phyloP scores from a whole-genome alignment of 2,329 filamentous ascomycete genomes.

The Lachnellula subtilissima region DNA sequence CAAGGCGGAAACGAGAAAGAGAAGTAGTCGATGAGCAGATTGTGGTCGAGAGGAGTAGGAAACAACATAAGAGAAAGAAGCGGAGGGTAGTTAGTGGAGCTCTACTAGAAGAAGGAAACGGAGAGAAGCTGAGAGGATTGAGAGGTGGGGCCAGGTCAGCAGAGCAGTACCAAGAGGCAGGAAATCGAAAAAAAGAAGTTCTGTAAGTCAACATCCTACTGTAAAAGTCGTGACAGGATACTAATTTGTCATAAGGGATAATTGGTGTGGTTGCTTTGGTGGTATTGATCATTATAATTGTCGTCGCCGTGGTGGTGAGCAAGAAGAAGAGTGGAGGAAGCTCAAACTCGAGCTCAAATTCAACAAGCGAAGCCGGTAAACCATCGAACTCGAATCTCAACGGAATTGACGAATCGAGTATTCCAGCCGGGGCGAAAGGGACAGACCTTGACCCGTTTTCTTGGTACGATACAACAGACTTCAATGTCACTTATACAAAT shows the following conservation, averaged over 20 bases:
- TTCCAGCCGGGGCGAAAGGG: slow-evolving; percentile 61
- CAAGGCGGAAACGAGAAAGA: slow-evolving; percentile 19
- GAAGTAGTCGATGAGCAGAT: slow-evolving; percentile 24
- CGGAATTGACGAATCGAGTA: slow-evolving; percentile 42
- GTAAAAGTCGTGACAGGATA: no score
- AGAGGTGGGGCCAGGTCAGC: slow-evolving; percentile 40
- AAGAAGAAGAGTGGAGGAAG: slow-evolving; percentile 48
- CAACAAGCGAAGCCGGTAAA: slow-evolving; percentile 18
- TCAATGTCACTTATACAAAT: slow-evolving; percentile 91
- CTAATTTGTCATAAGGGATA: slow-evolving; percentile 35
- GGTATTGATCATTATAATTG: slow-evolving; percentile 61
- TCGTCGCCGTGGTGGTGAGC: slow-evolving; percentile 60
- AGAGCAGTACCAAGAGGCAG: slow-evolving; percentile 37
- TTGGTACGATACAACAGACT: slow-evolving; percentile 85
- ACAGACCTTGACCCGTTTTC: slow-evolving; percentile 83
- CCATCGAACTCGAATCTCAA: slow-evolving; percentile 43
- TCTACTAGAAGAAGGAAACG: slow-evolving; percentile 62
- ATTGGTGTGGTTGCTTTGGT: slow-evolving; percentile 49
- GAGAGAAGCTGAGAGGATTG: slow-evolving; percentile 47
- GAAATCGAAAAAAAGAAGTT: slow-evolving; percentile 54
- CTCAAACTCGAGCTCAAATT: slow-evolving; percentile 13
- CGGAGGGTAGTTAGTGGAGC: slow-evolving; percentile 66
- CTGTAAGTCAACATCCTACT: slow-evolving; percentile 40
- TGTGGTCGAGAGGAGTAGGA: slow-evolving; percentile 22
- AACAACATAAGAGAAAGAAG: slow-evolving; percentile 33